Conservation (phyloP, 257 asterid species). For the Nemophila menziesii region DNA sequence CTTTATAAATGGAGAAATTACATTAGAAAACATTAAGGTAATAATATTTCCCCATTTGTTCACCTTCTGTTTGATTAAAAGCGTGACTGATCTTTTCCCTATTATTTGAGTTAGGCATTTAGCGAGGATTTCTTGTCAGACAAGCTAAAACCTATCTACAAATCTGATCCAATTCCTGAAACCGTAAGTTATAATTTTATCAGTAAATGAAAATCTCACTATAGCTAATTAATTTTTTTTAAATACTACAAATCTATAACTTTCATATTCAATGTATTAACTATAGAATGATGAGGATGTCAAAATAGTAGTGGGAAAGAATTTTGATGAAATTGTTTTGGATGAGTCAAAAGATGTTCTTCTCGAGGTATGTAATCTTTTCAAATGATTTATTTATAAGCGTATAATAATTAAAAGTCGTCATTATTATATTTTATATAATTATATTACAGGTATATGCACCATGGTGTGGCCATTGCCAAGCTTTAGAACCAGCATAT, state of each 20-base stretch:
- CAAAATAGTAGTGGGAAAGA: slow-evolving; percentile 38
- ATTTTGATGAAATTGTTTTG: slow-evolving; percentile 24
- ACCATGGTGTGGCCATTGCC: slow-evolving; percentile 99
- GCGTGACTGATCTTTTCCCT: slow-evolving; percentile 2
- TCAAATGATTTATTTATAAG: neutral
- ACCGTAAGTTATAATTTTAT: slow-evolving; percentile 36
- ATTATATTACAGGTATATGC: slow-evolving; percentile 53
- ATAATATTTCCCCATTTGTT: slow-evolving; percentile 6
- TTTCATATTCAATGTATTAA: neutral
- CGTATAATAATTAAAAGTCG: neutral
- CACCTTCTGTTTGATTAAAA: neutral
- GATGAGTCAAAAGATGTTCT: slow-evolving; percentile 88
- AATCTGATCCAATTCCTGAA: slow-evolving; percentile 84
- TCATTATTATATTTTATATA: neutral
- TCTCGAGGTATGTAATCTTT: slow-evolving; percentile 74
- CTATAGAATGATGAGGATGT: slow-evolving; percentile 57
- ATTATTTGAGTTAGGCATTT: slow-evolving; percentile 40
- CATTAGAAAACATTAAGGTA: slow-evolving; percentile 70
- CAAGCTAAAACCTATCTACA: slow-evolving; percentile 71
- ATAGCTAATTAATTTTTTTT: slow-evolving; percentile 7
- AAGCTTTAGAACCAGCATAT: slow-evolving; percentile 83
- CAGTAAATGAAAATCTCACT: too few species aligned
- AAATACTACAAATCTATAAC: neutral
- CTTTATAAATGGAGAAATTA: slow-evolving; percentile 41
- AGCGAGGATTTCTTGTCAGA: slow-evolving; percentile 56